Evolutionary conservation across 768 basidiomycete species (phyloP), one percentile per base, ranked within the genome.

Genomic region (Hypholoma sublateritium): DNA sequence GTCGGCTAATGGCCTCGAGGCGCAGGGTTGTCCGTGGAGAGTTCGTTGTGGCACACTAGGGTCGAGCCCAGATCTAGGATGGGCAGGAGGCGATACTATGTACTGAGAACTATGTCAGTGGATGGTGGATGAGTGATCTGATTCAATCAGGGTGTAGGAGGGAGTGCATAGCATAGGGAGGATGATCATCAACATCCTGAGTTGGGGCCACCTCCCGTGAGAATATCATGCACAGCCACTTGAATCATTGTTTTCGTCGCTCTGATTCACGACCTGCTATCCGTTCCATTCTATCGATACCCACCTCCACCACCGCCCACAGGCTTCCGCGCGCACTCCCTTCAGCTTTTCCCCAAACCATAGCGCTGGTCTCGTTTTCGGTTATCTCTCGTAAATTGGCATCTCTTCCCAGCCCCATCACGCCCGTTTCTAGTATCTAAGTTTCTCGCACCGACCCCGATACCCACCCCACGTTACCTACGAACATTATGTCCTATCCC

Each of bases 401-500:
- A 50, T 36, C 53, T 56, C 62, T 57, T 51, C 62, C 60, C 55
- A 64, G 54, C 57, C 59, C 57, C 53, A 32, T 59, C 57, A 56
- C 62, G 62, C 56, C 54, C 53, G 50, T 61, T 55, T 60, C 50
- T 61, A 62, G 51, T 61, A 46, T 60, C 50, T 57, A 48, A 59
- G 46, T 58, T 50, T 60, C 42, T 55, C 59, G 17, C 46, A 58
- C 62, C 59, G 57, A 58, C 57, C 55, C 59, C 62, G 57, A 60
- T 66, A 68, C 66, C 66, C 59, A 54, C 35, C 48, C 50, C 62
- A 59, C 63, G 46, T 50, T 46, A 66, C 64, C 55, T 69, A 72
- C 74, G 67, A 58, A 50, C 73, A 69, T 63, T 67, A 87, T 85
- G 86, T 80, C 88, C 68, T 89, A 83, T 67, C 68, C 75, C 62